A percentile compares a stretch with the other conserved stretches of the same genome.
Evolutionary conservation across 1,139 yeast genomes (phyloP).

Genomic region (Suhomyces guaymorum): DNA sequence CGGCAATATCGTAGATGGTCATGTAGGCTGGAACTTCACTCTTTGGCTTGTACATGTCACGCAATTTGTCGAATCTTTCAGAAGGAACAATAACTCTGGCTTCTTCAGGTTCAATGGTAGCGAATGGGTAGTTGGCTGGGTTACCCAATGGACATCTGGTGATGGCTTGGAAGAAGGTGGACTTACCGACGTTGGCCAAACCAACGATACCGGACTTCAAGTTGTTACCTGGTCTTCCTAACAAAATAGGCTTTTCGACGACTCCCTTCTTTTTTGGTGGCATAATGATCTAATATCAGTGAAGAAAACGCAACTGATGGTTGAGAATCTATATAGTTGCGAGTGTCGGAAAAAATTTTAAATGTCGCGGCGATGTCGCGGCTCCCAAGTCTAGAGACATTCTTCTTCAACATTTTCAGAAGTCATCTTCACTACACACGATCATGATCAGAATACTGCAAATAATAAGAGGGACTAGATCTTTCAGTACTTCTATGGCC

Average conservation of each 20-base stretch:
- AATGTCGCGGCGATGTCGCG: slow-evolving; percentile 11
- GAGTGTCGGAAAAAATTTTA: slow-evolving; percentile 8
- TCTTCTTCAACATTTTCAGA: not conserved
- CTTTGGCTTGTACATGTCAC: slow-evolving; percentile 75
- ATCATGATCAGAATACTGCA: slow-evolving; percentile 8
- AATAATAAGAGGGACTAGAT: slow-evolving; percentile 10
- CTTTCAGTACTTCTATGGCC: slow-evolving; percentile 10
- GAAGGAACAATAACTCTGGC: slow-evolving; percentile 97
- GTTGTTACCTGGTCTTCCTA: slow-evolving; percentile 98
- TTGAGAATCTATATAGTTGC: not conserved
- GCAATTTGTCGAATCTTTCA: slow-evolving; percentile 76
- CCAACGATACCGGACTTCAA: slow-evolving; percentile 97
- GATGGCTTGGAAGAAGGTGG: slow-evolving; percentile 85
- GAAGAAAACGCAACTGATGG: slow-evolving; percentile 5
- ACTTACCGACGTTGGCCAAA: slow-evolving; percentile 94
- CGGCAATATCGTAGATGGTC: slow-evolving; percentile 96
- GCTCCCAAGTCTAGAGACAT: slow-evolving; percentile 3
- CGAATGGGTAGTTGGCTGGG: slow-evolving; percentile 98
- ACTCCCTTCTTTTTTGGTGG: slow-evolving; percentile 90
- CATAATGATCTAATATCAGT: slow-evolving; percentile 43
- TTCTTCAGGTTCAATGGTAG: slow-evolving; percentile 98
- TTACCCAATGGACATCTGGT: slow-evolving; percentile 92
- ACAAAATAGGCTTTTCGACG: slow-evolving; percentile 83
- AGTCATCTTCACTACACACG: not conserved
- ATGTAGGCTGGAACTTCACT: slow-evolving; percentile 90